phyloP scores from a whole-genome alignment of 2,329 filamentous ascomycete species.

The Onygenales sp. region DNA sequence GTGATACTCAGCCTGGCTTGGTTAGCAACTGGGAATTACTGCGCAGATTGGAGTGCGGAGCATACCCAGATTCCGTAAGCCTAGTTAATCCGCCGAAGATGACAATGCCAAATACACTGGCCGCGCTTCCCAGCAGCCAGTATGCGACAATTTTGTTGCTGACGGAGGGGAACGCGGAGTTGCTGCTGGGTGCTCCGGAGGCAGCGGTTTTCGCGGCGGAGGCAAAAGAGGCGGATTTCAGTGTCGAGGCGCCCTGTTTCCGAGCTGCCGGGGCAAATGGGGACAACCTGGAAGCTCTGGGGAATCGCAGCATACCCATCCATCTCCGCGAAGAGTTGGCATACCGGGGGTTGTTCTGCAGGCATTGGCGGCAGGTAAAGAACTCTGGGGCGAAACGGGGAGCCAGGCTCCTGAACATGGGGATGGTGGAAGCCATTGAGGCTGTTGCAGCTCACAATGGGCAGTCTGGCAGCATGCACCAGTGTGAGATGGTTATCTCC shows the following conservation, averaged over 20 bases:
- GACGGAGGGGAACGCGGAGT: slow-evolving; percentile 46
- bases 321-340: slow-evolving; percentile 22
- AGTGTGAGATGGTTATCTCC: neutral
- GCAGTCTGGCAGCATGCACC: neutral
- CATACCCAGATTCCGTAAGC: slow-evolving; percentile 89
- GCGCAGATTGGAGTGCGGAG: neutral
- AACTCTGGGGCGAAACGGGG: slow-evolving; percentile 29
- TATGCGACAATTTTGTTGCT: slow-evolving; percentile 73
- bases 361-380: slow-evolving; percentile 34
- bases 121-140: slow-evolving; percentile 86
- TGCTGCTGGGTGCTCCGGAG: slow-evolving; percentile 15
- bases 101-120: slow-evolving; percentile 92
- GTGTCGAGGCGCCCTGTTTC: slow-evolving; percentile 2
- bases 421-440: slow-evolving; percentile 21
- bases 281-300: slow-evolving; percentile 18
- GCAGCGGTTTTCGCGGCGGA: slow-evolving; percentile 6
- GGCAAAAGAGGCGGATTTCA: slow-evolving; percentile 5
- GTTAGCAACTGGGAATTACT: neutral
- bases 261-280: slow-evolving; percentile 15
- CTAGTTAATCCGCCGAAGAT: slow-evolving; percentile 89
- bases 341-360: slow-evolving; percentile 22
- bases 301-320: slow-evolving; percentile 20
- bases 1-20: slow-evolving; percentile 79
- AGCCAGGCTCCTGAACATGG: slow-evolving; percentile 24
- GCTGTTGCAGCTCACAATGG: slow-evolving; percentile 19